Percentiles rank a stretch among this genome's conserved stretches.
phyloP scores from a whole-genome alignment of 129 eudicot genomes.

The Artemisia tridentata region DNA sequence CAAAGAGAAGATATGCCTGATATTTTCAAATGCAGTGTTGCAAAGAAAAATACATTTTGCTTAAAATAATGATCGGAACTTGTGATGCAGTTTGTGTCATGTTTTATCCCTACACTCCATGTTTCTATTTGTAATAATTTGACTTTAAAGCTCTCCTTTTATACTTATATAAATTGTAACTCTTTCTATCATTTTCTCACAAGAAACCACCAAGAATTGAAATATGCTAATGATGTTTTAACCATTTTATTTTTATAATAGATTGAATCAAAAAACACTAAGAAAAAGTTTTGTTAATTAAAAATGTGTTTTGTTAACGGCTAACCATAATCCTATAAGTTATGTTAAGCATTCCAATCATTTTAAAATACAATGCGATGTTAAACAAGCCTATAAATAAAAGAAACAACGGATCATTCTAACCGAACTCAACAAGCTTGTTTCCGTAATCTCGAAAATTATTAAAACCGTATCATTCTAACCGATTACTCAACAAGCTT shows the following conservation, averaged over 20 bases:
- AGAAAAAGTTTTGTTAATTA: neutral
- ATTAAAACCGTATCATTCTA: too few species aligned
- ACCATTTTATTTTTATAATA: constrained; percentile 9
- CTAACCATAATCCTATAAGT: too few species aligned
- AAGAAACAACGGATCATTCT: too few species aligned
- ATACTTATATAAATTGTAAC: constrained; percentile 7
- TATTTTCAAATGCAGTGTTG: constrained; percentile 3
- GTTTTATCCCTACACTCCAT: constrained; percentile 16
- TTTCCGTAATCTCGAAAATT: too few species aligned
- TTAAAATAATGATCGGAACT: constrained; percentile 1
- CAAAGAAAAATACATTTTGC: neutral
- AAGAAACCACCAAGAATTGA: constrained; percentile 21
- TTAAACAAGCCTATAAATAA: too few species aligned
- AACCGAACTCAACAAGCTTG: too few species aligned
- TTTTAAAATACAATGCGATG: too few species aligned
- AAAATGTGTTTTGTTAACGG: too few species aligned
- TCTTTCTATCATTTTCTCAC: neutral
- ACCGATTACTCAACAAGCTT: neutral
- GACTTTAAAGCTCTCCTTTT: constrained; percentile 9
- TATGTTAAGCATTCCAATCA: too few species aligned
- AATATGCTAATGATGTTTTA: constrained; percentile 9
- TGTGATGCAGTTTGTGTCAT: constrained; percentile 22
- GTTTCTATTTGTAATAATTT: constrained; percentile 10
- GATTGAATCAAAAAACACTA: neutral
- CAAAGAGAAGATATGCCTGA: constrained; percentile 13